Percentiles rank a stretch among this genome's conserved stretches.
Conservation (phyloP, 805 yeast species). For the Cyberlindnera suaveolens region DNA sequence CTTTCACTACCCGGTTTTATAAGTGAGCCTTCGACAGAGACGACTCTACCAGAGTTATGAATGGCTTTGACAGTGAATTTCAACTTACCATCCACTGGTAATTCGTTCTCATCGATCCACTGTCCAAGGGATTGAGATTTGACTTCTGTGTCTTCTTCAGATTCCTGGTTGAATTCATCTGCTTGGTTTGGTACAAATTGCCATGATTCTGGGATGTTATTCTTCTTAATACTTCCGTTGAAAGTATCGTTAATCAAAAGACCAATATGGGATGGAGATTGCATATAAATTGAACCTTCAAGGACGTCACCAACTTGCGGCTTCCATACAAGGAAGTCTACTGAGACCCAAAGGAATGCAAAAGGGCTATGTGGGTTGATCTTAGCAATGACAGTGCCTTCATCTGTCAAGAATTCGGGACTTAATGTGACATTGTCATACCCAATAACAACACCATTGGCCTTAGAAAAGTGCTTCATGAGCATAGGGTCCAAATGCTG, state of each 20-base stretch:
- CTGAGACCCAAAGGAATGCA: constrained; percentile 79
- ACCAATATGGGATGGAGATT: constrained; percentile 93
- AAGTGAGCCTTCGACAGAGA: constrained; percentile 86
- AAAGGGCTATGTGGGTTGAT: constrained; percentile 78
- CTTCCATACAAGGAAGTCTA: constrained; percentile 81
- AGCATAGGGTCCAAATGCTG: constrained; percentile 89
- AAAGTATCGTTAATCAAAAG: constrained; percentile 86
- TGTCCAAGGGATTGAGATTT: constrained; percentile 48
- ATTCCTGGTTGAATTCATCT: constrained; percentile 39
- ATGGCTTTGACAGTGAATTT: constrained; percentile 68
- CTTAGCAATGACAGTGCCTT: constrained; percentile 43
- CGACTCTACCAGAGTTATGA: constrained; percentile 71
- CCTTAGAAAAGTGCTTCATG: constrained; percentile 70
- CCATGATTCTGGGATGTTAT: constrained; percentile 84
- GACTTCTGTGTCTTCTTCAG: constrained; percentile 19
- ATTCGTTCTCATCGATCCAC: constrained; percentile 77
- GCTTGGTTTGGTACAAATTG: constrained; percentile 72
- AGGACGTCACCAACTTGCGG: constrained; percentile 83
- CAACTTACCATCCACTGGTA: constrained; percentile 76
- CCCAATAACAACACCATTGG: constrained; percentile 79
- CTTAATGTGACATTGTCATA: constrained; percentile 59
- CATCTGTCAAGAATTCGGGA: constrained; percentile 36
- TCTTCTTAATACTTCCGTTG: constrained; percentile 86
- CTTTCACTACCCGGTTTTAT: constrained; percentile 33
- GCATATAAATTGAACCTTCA: constrained; percentile 87